Base-by-base conservation (phyloP, 192 early-diverging fungal genomes). In the Paraglomus occultum region DNA sequence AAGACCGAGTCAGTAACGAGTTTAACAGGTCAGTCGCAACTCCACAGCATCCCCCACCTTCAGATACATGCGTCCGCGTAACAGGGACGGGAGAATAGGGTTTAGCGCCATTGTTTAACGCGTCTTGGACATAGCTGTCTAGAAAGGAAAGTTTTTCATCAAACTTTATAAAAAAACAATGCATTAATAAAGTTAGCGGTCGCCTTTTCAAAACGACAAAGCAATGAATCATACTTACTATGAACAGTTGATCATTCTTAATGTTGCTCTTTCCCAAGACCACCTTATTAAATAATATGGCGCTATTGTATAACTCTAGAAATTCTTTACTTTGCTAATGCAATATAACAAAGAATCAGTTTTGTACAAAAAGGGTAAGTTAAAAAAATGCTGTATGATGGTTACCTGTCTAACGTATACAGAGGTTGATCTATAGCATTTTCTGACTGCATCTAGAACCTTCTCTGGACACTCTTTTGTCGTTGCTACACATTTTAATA, bases 121-220 rank as follows among this genome's bases (percentile, higher is more conserved):
- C 64, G n/a, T 39, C 15, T 51, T 67, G 39, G 15, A 67, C 64
- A 38, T 46, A 67, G 39, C 53, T 39, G 51, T 67, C 50, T 17
- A 67, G 50, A 52, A 67, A 67, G 4, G 51, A 67, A 8, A 67
- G 44, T 52, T 48, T 18, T 18, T 67, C 64, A 12, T 67, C 64
- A 52, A 67, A 42, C 64, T 67, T n/a, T 39, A 67, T 18, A 23
- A 43, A 51, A 6, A 0, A 39, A 61, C 42, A 44, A 62, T 43
- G 20, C 3, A 51, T 40, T 9, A 66, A 66, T 11, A 67, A 31
- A 31, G 31, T 31, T 31, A 3, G 31, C 3, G 3, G 31, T 3
- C 31, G 31, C 31, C 31, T 31, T 31, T 31, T 31, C 31, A 31
- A n/a, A 31, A 31, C 31, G 31, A 31, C 31, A 3, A 31, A 31